These are phyloP conservation scores for Irpex rosettiformis DNA, from an alignment of 1,284 basidiomycete species.

Conservation along the genomic window DNA sequence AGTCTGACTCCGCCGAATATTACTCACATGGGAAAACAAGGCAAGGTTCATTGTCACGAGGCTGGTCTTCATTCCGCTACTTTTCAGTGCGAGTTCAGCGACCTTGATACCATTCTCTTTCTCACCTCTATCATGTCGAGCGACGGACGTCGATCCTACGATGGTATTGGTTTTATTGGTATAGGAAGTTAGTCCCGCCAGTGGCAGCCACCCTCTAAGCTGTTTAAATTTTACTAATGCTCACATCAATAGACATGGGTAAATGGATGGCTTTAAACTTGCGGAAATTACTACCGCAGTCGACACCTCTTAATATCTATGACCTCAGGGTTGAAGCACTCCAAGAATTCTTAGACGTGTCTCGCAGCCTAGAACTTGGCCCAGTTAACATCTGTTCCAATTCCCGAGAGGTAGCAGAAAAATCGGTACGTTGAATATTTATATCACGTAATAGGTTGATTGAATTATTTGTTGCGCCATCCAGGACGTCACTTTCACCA, in stretches of 20 bases:
- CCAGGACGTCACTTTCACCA: background rate
- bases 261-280: background rate
- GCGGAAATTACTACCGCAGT: background rate
- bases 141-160: background rate
- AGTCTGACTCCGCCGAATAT: background rate
- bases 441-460: background rate
- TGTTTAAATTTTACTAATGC: background rate
- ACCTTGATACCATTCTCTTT: background rate
- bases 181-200: background rate
- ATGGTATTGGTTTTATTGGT: background rate
- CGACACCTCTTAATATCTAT: background rate
- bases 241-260: background rate
- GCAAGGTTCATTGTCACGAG: background rate
- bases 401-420: slow-evolving; percentile 1
- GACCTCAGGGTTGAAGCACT: background rate
- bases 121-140: background rate
- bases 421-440: background rate
- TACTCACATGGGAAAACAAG: background rate
- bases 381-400: background rate
- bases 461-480: background rate
- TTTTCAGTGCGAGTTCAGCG: background rate
- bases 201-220: no score
- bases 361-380: background rate
- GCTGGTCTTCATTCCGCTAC: background rate
- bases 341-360: background rate